Evolutionary conservation across 1,284 basidiomycete species (phyloP), one percentile per base, ranked within the genome.

Genomic region (Tylopilus sp.): DNA sequence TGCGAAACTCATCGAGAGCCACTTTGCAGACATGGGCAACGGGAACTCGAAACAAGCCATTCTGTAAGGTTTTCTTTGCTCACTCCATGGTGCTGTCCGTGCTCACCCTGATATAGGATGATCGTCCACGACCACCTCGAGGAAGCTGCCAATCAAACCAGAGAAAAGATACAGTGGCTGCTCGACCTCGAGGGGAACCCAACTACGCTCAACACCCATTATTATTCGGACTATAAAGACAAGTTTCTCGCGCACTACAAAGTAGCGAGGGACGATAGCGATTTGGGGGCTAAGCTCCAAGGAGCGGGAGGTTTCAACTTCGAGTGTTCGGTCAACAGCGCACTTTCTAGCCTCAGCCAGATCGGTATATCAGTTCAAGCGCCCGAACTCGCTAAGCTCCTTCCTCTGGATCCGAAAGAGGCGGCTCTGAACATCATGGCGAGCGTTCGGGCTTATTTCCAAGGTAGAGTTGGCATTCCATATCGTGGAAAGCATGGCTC

Each of bases 401-500:
- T 82, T 3, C 74, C 80, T 0, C 51, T 73, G 0, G 81, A 85
- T 54, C 65, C 67, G 0, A 77, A 74, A 71, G 79, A 81, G 18
- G 69, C 77, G 0, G 82, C 79, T 0, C 61, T 88, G 4, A 61
- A 65, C 10, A 83, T 87, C 57, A 86, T 87, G 82, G 81, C 85
- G 0, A 77, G 82, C 37, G 81, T 83, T 4, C 72, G 83, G 1
- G 87, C 82, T 0, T 88, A 88, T 57, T 88, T 85, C 64, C 82
- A 86, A 74, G 80, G 83, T 82, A 51, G 9, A 57, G 53, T 26
- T 37, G 11, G 10, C 17, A 9, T 2, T 7, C n/a, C 9, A 1
- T 17, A n/a, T 14, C n/a, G 10, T 11, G 7, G n/a, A 18, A 17
- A 17, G 9, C 17, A 26, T 35, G 15, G 18, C 34, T 7, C 2